Evolutionary conservation across 768 basidiomycete genomes (phyloP).

Genomic region (Leccinellum luteum): DNA sequence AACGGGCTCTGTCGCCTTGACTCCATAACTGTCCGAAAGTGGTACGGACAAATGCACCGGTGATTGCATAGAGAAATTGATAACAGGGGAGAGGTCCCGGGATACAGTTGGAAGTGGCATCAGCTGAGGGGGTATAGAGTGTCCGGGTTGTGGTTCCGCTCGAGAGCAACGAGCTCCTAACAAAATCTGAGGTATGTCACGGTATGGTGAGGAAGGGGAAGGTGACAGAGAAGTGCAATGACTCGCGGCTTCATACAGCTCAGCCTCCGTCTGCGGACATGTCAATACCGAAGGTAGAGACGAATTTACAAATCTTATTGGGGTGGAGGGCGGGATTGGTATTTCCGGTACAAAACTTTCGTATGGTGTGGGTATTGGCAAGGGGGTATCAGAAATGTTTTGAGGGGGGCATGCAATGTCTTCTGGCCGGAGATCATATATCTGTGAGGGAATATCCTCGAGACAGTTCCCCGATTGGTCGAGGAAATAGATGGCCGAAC

Average conservation of each 20-base stretch:
- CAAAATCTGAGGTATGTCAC: not conserved
- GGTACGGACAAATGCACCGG: not conserved
- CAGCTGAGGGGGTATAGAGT: conserved; percentile 6
- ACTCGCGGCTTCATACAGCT: not conserved
- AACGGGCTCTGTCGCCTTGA: not conserved
- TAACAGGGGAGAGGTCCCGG: not conserved
- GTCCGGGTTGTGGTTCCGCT: not conserved
- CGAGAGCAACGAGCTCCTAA: not conserved
- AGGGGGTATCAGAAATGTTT: not conserved
- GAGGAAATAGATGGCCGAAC: not conserved
- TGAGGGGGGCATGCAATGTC: conserved; percentile 20
- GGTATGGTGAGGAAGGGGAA: not conserved
- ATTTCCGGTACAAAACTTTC: not conserved
- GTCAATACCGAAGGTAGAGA: not conserved
- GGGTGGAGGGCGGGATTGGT: not conserved
- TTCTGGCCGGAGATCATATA: conserved; percentile 12
- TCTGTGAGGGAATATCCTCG: conserved; percentile 9
- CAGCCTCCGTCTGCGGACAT: not conserved
- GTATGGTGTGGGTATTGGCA: not conserved
- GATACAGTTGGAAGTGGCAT: conserved; percentile 16
- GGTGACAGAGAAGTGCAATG: not conserved
- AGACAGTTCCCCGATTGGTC: conserved; percentile 18
- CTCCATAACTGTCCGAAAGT: not conserved
- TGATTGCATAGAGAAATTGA: not conserved
- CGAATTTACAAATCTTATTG: not conserved